Evolutionary conservation across 305 asterid species (phyloP), one percentile per base, ranked within the genome.

Genomic region (Fraxinus greggii): DNA sequence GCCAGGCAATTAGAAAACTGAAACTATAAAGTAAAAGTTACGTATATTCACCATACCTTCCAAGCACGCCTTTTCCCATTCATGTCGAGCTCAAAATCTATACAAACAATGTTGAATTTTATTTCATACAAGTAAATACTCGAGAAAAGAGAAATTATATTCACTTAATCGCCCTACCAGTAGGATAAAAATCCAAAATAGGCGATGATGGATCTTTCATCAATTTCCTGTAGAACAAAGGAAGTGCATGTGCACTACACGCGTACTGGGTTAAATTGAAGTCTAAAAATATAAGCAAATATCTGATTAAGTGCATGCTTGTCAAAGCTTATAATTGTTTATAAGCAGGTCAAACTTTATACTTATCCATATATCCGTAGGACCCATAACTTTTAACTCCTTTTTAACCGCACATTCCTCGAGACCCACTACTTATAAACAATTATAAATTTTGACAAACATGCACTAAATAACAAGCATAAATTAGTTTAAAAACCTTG

Each of bases 171-270:
- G 35, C 40, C 79, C n/a, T 86, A 91, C 95, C 93, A 54, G 85
- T 83, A 59, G 95, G 95, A 78, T 91, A 91, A 82, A 91, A 87
- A 79, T 90, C 93, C 77, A 88, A 72, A 79, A 91, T 89, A 59
- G 93, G 90, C 17, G 94, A 91, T 75, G 82, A 83, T 35, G 91
- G 86, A 78, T 91, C 90, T 26, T 86, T 87, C 94, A 91, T 91
- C 82, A 91, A 85, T 42, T 87, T 82, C 82, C 91, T 83, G 87
- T 91, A 91, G 54, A 7, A 76, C 63, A 81, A 29, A 73, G 94
- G 94, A 72, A 91, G 94, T 73, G 94, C 93, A 32, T 86, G 90
- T 72, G 91, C 90, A 87, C 94, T 91, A 51, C 65, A 85, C 38
- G 70, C 72, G 81, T 67, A 80, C 40, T 84, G 54, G 38, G 67